A percentile compares a stretch with the other conserved stretches of the same genome.
phyloP scores from a whole-genome alignment of 495 filamentous ascomycete species.

The Hyaloscypha hepaticicola region DNA sequence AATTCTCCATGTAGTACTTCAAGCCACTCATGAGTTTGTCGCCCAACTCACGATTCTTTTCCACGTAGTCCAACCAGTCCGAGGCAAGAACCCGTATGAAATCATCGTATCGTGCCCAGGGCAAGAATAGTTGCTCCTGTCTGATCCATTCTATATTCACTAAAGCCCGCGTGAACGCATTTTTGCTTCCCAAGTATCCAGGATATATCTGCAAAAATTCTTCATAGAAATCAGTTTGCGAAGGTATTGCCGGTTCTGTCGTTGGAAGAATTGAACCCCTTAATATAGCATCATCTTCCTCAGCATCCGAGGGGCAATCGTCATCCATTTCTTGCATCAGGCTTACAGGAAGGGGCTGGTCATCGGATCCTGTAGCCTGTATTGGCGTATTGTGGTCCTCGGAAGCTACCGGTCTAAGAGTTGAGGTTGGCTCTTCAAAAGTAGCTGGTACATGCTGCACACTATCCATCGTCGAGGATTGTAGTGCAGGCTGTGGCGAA shows the following conservation, averaged over 20 bases:
- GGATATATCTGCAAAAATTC: conserved; percentile 59
- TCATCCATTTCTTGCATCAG: not conserved
- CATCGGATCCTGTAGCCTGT: not conserved
- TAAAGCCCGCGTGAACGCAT: conserved; percentile 55
- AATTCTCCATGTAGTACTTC: conserved; percentile 45
- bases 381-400: not conserved
- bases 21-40: conserved; percentile 34
- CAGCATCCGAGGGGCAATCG: not conserved
- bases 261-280: not conserved
- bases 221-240: conserved; percentile 36
- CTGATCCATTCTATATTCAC: conserved; percentile 51
- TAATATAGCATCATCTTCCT: not conserved
- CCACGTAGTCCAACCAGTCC: conserved; percentile 43
- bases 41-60: conserved; percentile 32
- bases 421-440: not conserved
- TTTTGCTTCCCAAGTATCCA: conserved; percentile 50
- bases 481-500: not conserved
- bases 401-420: not conserved
- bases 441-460: not conserved
- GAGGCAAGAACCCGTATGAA: conserved; percentile 55
- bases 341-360: not conserved
- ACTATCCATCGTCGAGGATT: not conserved
- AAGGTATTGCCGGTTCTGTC: not conserved
- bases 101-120: conserved; percentile 64
- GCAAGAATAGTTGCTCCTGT: conserved; percentile 39